phyloP scores from a whole-genome alignment of 805 yeast genomes.

The Grigorovia yakushimaensis region DNA sequence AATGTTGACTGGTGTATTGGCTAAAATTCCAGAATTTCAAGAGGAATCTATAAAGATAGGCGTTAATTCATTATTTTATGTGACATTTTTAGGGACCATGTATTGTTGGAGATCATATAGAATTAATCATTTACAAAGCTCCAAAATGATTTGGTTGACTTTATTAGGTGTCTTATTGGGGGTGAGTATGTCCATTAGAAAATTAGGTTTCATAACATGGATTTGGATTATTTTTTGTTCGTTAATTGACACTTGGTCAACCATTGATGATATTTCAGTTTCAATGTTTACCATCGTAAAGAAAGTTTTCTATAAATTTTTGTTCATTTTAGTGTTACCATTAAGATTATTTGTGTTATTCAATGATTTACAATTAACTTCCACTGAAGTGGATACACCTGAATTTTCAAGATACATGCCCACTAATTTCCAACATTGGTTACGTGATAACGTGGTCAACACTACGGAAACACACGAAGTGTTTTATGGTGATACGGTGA shows the following conservation, averaged over 20 bases:
- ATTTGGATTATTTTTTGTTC: conserved; percentile 49
- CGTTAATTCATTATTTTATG: conserved; percentile 35
- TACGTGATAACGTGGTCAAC: conserved; percentile 16
- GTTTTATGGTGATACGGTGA: conserved; percentile 60
- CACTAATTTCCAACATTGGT: conserved; percentile 56
- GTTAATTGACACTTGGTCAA: conserved; percentile 47
- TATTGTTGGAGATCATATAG: conserved; percentile 42
- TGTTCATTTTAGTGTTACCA: conserved; percentile 46
- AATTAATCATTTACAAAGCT: conserved; percentile 34
- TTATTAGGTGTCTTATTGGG: conserved; percentile 46
- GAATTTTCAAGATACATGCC: conserved; percentile 38
- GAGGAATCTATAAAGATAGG: conserved; percentile 9
- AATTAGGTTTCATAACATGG: conserved; percentile 60
- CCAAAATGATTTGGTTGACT: conserved; percentile 44
- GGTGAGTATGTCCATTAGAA: conserved; percentile 50
- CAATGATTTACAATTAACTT: conserved; percentile 41
- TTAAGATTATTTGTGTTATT: conserved; percentile 43
- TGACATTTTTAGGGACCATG: conserved; percentile 34
- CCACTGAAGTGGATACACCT: conserved; percentile 10
- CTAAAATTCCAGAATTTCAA: conserved; percentile 13
- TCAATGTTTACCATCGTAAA: conserved; percentile 29
- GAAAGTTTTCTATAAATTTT: conserved; percentile 34
- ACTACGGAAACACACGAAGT: conserved; percentile 46
- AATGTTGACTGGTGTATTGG: conserved; percentile 22
- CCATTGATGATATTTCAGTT: conserved; percentile 57